Base-by-base conservation (phyloP, 1,284 basidiomycete genomes). In the Ceratorhiza oryzae-sativae region DNA sequence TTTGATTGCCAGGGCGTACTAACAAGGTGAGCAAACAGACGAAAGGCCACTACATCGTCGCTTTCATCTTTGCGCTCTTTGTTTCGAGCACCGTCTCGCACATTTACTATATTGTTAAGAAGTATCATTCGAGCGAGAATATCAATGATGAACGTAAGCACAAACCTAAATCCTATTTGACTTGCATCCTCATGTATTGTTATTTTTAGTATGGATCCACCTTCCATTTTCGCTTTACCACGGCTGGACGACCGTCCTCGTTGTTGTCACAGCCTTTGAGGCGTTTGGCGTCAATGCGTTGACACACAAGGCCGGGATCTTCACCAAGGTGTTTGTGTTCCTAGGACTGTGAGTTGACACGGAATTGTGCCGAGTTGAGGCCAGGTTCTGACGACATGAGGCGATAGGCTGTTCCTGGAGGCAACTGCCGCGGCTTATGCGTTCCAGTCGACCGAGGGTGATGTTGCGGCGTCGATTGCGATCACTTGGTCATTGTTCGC, bases 261-360 rank as follows among this genome's bases (percentile, higher is more conserved):
- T 97, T 76, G 85, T 97, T 74, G 83, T 97, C 73, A 91, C 93
- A 56, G 90, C 87, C 2, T 97, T 98, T 80, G 90, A 95, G 79
- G 95, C 94, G 0, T 97, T 97, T 77, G 95, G 95, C 75, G 88
- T 90, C 73, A 86, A 95, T 79, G 88, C 92, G 0, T 78, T 84
- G 76, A 81, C 80, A 60, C 83, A 91, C 76, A 81, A 80, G 49
- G 89, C 94, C 0, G 94, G 94, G 30, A 82, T 95, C 73, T 94
- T 93, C 88, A 97, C 94, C 79, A 95, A 97, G 80, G 88, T 94
- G 77, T 93, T 96, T 76, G 95, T 96, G 72, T 97, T 97, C 88
- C 87, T 97, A 55, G 92, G 87, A 75, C 81, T 93, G 86, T 91
- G 78, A 76, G 85, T 79, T 25, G 59, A 18, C 32, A 13, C 51